phyloP scores from a whole-genome alignment of 2,329 filamentous ascomycete genomes.

The Cytospora mali region DNA sequence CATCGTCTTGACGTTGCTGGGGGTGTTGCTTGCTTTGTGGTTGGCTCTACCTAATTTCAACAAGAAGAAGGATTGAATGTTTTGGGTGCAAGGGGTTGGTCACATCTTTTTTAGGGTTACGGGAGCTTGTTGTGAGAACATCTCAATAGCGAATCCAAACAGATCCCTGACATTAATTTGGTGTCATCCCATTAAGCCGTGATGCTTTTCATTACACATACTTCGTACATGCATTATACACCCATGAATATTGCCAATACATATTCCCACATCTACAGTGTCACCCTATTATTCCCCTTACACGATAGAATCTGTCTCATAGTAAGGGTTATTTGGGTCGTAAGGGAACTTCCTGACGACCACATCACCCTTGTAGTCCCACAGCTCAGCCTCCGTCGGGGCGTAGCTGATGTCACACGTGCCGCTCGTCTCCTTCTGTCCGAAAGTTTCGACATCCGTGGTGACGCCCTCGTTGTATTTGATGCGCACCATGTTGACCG shows the following conservation, averaged over 20 bases:
- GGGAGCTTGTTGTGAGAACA: too few relatives aligned
- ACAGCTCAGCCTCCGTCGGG: slow-evolving; percentile 34
- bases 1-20: slow-evolving; percentile 55
- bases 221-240: too few relatives aligned
- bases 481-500: slow-evolving; percentile 45
- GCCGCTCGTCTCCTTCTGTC: slow-evolving; percentile 32
- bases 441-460: slow-evolving; percentile 37
- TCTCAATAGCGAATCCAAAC: too few relatives aligned
- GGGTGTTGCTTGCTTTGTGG: slow-evolving; percentile 49
- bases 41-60: slow-evolving; percentile 45
- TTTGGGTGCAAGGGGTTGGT: slow-evolving; percentile 23
- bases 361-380: slow-evolving; percentile 38
- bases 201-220: too few relatives aligned
- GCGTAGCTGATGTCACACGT: slow-evolving; percentile 36
- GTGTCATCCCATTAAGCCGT: too few relatives aligned
- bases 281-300: slow-evolving; percentile 8
- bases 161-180: too few relatives aligned
- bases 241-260: too few relatives aligned
- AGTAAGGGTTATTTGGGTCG: slow-evolving; percentile 40
- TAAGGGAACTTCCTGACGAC: slow-evolving; percentile 44
- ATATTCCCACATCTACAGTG: too few relatives aligned
- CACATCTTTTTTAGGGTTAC: too few relatives aligned
- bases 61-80: slow-evolving; percentile 42
- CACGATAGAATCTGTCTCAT: slow-evolving; percentile 36
- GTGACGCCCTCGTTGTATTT: slow-evolving; percentile 39